Evolutionary conservation across 768 basidiomycete genomes (phyloP).

Genomic region (Naganishia onofrii): DNA sequence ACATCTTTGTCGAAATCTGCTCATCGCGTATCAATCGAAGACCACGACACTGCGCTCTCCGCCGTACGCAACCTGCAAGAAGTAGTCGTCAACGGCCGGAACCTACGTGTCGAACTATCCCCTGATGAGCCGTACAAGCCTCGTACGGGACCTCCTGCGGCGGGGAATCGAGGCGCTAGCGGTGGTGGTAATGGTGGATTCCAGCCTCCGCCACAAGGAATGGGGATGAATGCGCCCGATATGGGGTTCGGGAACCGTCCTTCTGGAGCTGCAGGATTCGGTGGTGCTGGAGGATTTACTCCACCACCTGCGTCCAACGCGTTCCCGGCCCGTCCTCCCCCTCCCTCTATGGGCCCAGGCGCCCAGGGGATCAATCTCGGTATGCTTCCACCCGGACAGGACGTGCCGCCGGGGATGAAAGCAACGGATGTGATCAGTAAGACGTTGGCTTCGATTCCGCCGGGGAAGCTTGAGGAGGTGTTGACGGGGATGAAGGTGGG

Average conservation of each 20-base stretch:
- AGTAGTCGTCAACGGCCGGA: conserved; percentile 84
- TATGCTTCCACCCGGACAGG: conserved; percentile 71
- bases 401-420: conserved; percentile 67
- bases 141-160: conserved; percentile 27
- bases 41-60: conserved; percentile 91
- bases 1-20: too few species aligned
- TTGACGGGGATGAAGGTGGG: conserved; percentile 96
- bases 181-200: conserved; percentile 28
- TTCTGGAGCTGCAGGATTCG: not conserved
- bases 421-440: conserved; percentile 80
- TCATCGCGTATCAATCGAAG: conserved; percentile 54
- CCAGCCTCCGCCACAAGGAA: conserved; percentile 7
- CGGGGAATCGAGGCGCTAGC: conserved; percentile 22
- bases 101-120: conserved; percentile 80
- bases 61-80: conserved; percentile 96
- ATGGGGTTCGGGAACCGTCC: conserved; percentile 5
- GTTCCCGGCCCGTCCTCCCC: conserved; percentile 12
- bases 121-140: conserved; percentile 44
- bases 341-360: conserved; percentile 5
- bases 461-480: conserved; percentile 83
- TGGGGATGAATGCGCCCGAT: conserved; percentile 63
- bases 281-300: conserved; percentile 33
- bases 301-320: not conserved
- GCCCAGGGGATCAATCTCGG: conserved; percentile 54
- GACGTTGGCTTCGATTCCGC: conserved; percentile 77